A percentile compares a stretch with the other conserved stretches of the same genome.
phyloP scores from a whole-genome alignment of 2,329 filamentous ascomycete genomes.

The Exophiala sp. region DNA sequence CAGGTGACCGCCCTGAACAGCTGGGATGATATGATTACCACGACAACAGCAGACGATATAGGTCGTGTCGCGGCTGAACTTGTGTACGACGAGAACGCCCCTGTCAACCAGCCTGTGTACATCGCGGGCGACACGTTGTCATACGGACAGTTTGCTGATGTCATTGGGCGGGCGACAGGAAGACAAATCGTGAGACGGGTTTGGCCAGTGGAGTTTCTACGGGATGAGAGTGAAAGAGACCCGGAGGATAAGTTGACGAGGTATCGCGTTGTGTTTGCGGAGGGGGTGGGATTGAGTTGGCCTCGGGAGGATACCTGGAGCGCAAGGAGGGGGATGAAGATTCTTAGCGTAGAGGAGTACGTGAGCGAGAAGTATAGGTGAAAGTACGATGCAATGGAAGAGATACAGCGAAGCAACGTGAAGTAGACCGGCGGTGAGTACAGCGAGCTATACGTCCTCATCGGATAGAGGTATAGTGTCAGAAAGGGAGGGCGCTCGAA shows the following conservation, averaged over 20 bases:
- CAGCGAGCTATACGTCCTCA: no score
- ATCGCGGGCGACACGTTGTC: constrained; percentile 61
- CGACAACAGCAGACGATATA: constrained; percentile 63
- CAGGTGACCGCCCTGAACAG: constrained; percentile 55
- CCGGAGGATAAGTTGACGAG: constrained; percentile 52
- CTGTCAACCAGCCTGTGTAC: constrained; percentile 50
- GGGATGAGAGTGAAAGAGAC: constrained; percentile 45
- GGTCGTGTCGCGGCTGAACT: constrained; percentile 58
- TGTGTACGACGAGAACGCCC: constrained; percentile 42
- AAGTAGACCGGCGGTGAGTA: no score
- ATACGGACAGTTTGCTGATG: constrained; percentile 53
- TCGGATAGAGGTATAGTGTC: no score
- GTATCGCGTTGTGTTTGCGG: constrained; percentile 61
- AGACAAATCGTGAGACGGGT: constrained; percentile 47
- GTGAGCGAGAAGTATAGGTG: constrained; percentile 11
- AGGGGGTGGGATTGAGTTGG: constrained; percentile 60
- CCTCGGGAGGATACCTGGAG: constrained; percentile 54
- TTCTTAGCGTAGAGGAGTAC: constrained; percentile 22
- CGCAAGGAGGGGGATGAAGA: constrained; percentile 15
- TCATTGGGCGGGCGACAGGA: constrained; percentile 47
- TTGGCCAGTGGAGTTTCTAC: constrained; percentile 48
- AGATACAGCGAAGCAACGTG: no score
- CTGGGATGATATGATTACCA: constrained; percentile 61
- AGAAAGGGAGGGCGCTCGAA: no score
- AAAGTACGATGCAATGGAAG: no score